A percentile compares a stretch with the other conserved stretches of the same genome.
phyloP scores from a whole-genome alignment of 2,329 filamentous ascomycete genomes.

The Penicillium sp. region DNA sequence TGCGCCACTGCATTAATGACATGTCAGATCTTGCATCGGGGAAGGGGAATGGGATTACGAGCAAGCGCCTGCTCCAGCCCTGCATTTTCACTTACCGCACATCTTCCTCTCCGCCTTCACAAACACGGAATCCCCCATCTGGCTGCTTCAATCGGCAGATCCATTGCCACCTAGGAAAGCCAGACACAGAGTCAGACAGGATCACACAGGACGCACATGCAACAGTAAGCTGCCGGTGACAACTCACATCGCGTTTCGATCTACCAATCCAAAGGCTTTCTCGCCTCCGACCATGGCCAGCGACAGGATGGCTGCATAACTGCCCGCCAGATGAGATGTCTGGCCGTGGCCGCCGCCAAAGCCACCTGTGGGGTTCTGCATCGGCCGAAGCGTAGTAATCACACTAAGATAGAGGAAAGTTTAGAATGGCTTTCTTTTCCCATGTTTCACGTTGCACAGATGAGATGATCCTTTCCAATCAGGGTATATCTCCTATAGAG shows the following conservation, averaged over 20 bases:
- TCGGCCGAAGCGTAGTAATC: slow-evolving; percentile 70
- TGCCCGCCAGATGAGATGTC: slow-evolving; percentile 80
- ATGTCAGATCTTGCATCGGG: slow-evolving; percentile 15
- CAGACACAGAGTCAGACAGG: slow-evolving; percentile 22
- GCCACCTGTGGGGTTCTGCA: slow-evolving; percentile 80
- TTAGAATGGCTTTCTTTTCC: not conserved
- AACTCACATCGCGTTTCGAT: slow-evolving; percentile 69
- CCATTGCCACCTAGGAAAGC: slow-evolving; percentile 68
- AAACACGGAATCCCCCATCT: slow-evolving; percentile 87
- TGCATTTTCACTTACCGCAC: slow-evolving; percentile 61
- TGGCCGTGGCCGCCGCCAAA: slow-evolving; percentile 95
- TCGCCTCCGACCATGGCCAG: slow-evolving; percentile 75
- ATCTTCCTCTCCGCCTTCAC: slow-evolving; percentile 83
- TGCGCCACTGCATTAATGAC: slow-evolving; percentile 62
- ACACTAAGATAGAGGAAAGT: slow-evolving; percentile 45
- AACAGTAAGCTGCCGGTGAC: slow-evolving; percentile 1
- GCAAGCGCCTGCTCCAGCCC: not conserved
- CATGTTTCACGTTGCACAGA: not conserved
- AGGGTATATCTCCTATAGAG: not conserved
- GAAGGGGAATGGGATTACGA: slow-evolving; percentile 4
- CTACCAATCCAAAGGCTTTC: slow-evolving; percentile 70
- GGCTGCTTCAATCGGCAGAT: slow-evolving; percentile 80
- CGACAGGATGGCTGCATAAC: slow-evolving; percentile 79
- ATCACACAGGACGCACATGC: not conserved
- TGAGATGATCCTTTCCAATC: slow-evolving; percentile 3